Percentiles rank a stretch among this genome's conserved stretches.
Conservation (phyloP, 2,329 filamentous ascomycete species). For the Dryadomyces sulphureus region DNA sequence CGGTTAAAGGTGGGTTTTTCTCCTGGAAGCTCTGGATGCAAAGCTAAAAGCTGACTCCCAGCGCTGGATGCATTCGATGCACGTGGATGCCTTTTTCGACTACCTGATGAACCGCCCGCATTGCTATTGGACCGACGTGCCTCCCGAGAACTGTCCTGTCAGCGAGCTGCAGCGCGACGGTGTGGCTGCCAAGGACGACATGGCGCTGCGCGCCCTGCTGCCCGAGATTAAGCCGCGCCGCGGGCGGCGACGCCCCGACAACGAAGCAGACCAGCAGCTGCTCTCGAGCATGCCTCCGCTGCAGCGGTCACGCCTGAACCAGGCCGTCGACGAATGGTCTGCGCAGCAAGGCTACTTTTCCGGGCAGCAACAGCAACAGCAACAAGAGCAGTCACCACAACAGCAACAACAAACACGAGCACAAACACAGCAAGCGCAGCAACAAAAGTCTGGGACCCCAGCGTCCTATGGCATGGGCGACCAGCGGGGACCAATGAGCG, state of each 20-base stretch:
- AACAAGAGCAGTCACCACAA: neutral
- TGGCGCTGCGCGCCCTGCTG: conserved; percentile 70
- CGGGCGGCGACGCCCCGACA: conserved; percentile 48
- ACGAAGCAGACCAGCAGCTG: conserved; percentile 29
- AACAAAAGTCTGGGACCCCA: too few relatives aligned
- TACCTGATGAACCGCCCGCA: conserved; percentile 68
- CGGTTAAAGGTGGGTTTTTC: conserved; percentile 57
- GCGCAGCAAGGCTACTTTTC: too few relatives aligned
- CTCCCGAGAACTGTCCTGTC: conserved; percentile 46
- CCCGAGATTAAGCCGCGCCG: conserved; percentile 56
- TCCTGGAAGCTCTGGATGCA: neutral
- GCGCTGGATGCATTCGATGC: conserved; percentile 97
- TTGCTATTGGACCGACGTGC: conserved; percentile 66
- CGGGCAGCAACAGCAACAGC: neutral
- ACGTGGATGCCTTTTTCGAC: conserved; percentile 88
- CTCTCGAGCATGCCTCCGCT: conserved; percentile 25
- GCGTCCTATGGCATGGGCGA: conserved; percentile 6
- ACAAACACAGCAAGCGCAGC: neutral
- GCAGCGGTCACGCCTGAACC: conserved; percentile 44
- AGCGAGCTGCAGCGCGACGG: conserved; percentile 59
- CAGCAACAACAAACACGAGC: neutral
- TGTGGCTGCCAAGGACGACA: conserved; percentile 73
- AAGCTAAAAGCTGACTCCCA: conserved; percentile 16
- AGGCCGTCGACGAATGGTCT: conserved; percentile 12
- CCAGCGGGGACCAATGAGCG: conserved; percentile 13